Percentiles rank a stretch among this genome's conserved stretches.
These are phyloP conservation scores for Massarina eburnea DNA, from an alignment of 2,329 filamentous ascomycete species.

Conservation along the genomic window DNA sequence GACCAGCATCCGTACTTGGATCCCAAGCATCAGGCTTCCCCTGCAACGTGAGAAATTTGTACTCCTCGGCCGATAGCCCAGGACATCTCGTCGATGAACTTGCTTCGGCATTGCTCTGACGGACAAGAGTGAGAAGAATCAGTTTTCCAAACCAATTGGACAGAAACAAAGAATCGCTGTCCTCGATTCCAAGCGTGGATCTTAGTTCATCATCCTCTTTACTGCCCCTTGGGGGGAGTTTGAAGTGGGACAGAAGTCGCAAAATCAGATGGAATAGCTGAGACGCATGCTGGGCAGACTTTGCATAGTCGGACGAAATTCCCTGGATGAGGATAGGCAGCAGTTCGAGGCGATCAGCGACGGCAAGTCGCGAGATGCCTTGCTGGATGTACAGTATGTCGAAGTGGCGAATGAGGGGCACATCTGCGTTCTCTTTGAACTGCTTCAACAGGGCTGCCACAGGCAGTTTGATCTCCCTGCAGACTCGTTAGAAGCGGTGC, in stretches of 20 bases:
- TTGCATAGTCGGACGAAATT: constrained; percentile 62
- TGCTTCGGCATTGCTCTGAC: constrained; percentile 40
- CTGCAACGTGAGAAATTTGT: constrained; percentile 67
- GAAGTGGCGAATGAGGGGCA: constrained; percentile 78
- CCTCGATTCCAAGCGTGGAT: constrained; percentile 64
- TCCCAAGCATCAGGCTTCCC: constrained; percentile 72
- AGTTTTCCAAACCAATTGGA: constrained; percentile 76
- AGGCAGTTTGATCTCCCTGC: constrained; percentile 69
- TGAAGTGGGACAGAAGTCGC: constrained; percentile 70
- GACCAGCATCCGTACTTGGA: constrained; percentile 58
- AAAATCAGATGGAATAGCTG: constrained; percentile 82
- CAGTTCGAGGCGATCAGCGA: constrained; percentile 67
- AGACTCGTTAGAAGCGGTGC: constrained; percentile 19
- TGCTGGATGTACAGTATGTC: constrained; percentile 89
- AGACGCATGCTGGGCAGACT: constrained; percentile 58
- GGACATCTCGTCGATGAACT: constrained; percentile 50
- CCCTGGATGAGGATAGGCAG: constrained; percentile 70
- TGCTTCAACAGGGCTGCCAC: constrained; percentile 84
- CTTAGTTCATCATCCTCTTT: constrained; percentile 74
- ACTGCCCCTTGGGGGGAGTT: constrained; percentile 74
- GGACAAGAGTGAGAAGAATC: constrained; percentile 61
- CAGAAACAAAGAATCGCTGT: constrained; percentile 73
- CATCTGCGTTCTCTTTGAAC: constrained; percentile 73
- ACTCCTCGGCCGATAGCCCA: constrained; percentile 66
- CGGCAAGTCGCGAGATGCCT: constrained; percentile 65